Evolutionary conservation across 306 rosid genomes (phyloP).

Genomic region (Cicer arietinum): DNA sequence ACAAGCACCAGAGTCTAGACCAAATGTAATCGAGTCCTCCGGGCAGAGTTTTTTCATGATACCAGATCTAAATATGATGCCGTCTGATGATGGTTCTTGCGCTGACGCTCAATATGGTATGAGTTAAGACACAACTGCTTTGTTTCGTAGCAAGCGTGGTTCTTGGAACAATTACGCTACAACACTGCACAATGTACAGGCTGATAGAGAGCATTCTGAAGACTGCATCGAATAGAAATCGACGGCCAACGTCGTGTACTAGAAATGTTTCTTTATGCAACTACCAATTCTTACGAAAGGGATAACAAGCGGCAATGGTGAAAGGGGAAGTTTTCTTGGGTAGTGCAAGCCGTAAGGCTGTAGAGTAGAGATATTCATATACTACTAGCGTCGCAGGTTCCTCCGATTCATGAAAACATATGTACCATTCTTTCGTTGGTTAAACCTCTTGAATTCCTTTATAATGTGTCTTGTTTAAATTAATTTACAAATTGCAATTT

Average conservation of each 20-base stretch:
- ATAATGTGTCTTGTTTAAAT: conserved; percentile 36
- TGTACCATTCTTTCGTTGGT: conserved; percentile 67
- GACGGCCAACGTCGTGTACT: background rate
- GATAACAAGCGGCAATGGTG: conserved; percentile 16
- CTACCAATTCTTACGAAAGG: conserved; percentile 38
- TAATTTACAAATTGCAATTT: conserved; percentile 23
- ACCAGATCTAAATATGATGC: conserved; percentile 84
- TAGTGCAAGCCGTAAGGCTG: conserved; percentile 43
- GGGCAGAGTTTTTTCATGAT: conserved; percentile 55
- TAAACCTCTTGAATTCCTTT: conserved; percentile 47
- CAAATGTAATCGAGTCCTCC: conserved; percentile 38
- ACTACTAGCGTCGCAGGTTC: conserved; percentile 39
- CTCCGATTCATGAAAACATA: conserved; percentile 31
- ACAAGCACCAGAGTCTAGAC: conserved; percentile 48
- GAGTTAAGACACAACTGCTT: conserved; percentile 47
- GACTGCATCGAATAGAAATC: conserved; percentile 31
- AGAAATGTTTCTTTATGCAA: conserved; percentile 38
- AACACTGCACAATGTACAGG: conserved; percentile 39
- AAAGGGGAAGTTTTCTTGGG: conserved; percentile 43
- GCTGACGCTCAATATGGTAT: conserved; percentile 41
- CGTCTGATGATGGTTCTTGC: conserved; percentile 57
- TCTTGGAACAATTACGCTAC: conserved; percentile 17
- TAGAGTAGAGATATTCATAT: conserved; percentile 42
- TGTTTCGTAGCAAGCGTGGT: background rate
- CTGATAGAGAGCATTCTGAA: conserved; percentile 33